Percentiles rank a stretch among this genome's conserved stretches.
These are phyloP conservation scores for Phytophthora hibernalis DNA, from an alignment of 352 stramenopile species.

Conservation along the genomic window DNA sequence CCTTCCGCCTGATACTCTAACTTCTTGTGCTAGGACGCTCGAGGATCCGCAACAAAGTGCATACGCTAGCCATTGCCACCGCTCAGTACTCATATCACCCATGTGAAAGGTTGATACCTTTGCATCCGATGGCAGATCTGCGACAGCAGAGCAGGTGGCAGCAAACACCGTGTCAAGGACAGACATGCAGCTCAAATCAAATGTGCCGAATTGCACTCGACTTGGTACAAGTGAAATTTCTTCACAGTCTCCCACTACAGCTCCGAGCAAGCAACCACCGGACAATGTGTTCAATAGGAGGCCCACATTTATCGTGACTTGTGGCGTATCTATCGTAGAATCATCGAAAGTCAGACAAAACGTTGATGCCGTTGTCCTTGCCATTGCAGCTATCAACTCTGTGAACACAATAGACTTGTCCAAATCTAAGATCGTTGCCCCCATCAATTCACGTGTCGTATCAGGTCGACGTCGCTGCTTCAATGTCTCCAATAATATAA, in stretches of 20 bases:
- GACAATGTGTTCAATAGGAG: neutral
- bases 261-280: neutral
- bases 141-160: constrained; percentile 1
- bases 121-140: neutral
- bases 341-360: neutral
- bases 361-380: too few species aligned
- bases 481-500: neutral
- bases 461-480: neutral
- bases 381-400: neutral
- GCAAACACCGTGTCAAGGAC: neutral
- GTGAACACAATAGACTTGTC: neutral
- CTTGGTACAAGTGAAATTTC: neutral
- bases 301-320: neutral
- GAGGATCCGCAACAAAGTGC: neutral
- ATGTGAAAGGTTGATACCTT: neutral
- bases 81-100: neutral
- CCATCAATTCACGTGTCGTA: neutral
- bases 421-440: neutral
- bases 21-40: neutral
- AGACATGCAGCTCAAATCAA: neutral
- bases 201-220: neutral
- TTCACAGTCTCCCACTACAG: neutral
- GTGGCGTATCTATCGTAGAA: neutral
- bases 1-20: neutral
- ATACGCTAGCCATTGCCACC: neutral